Evolutionary conservation across 305 asterid species (phyloP).

Genomic region (Withania somnifera): DNA sequence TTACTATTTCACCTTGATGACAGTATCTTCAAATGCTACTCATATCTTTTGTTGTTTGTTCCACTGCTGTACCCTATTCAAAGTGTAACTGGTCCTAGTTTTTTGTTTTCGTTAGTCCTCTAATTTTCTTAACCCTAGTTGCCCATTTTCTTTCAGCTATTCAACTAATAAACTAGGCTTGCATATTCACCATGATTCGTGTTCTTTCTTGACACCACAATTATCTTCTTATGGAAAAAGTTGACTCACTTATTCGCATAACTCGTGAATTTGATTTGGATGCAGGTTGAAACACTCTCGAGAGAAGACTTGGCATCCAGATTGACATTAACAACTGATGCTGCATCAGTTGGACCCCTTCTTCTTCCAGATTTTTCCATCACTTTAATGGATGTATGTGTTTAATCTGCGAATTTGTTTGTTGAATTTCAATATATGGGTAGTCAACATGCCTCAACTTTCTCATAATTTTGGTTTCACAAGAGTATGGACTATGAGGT

Average conservation of each 20-base stretch:
- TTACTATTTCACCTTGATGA: not conserved
- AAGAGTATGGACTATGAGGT: not conserved
- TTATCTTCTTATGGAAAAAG: not conserved
- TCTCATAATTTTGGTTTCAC: not conserved
- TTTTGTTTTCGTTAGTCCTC: not conserved
- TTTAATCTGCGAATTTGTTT: not conserved
- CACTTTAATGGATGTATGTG: conserved; percentile 89
- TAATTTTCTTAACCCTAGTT: not conserved
- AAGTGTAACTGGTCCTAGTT: not conserved
- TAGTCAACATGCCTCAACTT: not conserved
- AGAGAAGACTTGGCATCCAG: conserved; percentile 92
- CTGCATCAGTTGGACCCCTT: conserved; percentile 75
- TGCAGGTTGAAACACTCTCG: conserved; percentile 81
- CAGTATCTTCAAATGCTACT: not conserved
- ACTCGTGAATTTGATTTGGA: conserved; percentile 6
- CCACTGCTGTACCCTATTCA: not conserved
- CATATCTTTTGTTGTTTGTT: not conserved
- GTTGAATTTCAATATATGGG: not conserved
- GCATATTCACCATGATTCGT: not conserved
- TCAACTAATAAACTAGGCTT: not conserved
- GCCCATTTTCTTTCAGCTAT: not conserved
- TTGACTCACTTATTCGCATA: not conserved
- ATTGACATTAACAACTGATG: conserved; percentile 67
- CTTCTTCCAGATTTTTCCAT: conserved; percentile 69
- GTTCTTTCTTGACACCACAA: not conserved